These are phyloP conservation scores for Phytophthora citrophthora DNA, from an alignment of 352 stramenopile genomes.

Conservation along the genomic window DNA sequence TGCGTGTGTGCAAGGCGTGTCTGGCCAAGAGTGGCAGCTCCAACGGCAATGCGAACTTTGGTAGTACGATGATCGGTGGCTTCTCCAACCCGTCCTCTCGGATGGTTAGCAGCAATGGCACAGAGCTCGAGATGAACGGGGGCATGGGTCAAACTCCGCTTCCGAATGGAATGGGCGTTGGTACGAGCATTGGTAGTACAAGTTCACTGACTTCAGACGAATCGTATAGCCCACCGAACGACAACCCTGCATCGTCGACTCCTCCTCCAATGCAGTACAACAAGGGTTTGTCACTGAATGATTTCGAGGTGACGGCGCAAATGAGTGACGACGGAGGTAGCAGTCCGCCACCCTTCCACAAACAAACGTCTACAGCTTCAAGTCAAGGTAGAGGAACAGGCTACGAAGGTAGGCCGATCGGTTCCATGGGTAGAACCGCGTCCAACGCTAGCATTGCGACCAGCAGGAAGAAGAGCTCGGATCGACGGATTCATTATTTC, in stretches of 20 bases:
- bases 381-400: constrained; percentile 39
- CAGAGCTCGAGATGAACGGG: constrained; percentile 37
- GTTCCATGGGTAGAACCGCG: constrained; percentile 39
- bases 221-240: constrained; percentile 45
- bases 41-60: constrained; percentile 28
- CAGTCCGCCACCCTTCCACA: constrained; percentile 34
- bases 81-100: constrained; percentile 22
- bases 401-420: constrained; percentile 34
- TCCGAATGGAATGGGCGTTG: constrained; percentile 16
- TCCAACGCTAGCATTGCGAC: constrained; percentile 42
- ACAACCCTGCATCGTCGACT: constrained; percentile 36
- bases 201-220: constrained; percentile 61
- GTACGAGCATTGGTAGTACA: constrained; percentile 50
- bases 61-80: constrained; percentile 23
- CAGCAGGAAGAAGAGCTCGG: constrained; percentile 45
- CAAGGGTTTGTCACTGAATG: constrained; percentile 54
- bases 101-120: constrained; percentile 37
- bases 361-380: constrained; percentile 25
- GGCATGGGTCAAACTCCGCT: constrained; percentile 4
- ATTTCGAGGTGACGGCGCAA: constrained; percentile 50
- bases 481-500: constrained; percentile 82
- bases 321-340: constrained; percentile 36
- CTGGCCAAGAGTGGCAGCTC: constrained; percentile 63
- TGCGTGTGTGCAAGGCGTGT: constrained; percentile 85
- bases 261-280: constrained; percentile 28